phyloP scores from a whole-genome alignment of 2,329 filamentous ascomycete species.

The Fusarium incarnatum region DNA sequence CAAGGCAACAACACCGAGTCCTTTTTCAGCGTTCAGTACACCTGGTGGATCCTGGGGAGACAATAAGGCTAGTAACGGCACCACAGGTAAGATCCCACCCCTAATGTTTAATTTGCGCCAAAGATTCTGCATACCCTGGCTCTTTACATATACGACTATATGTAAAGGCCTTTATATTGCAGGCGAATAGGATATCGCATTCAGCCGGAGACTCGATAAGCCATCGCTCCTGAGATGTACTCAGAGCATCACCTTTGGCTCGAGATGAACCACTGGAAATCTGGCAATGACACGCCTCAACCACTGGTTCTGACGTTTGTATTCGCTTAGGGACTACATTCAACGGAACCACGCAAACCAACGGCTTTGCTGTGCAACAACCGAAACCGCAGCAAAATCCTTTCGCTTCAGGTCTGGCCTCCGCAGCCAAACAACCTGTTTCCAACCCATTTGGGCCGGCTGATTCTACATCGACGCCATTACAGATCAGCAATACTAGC shows the following conservation, averaged over 20 bases:
- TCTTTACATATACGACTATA: conserved; percentile 22
- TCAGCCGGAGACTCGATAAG: conserved; percentile 46
- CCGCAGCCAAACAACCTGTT: conserved; percentile 12
- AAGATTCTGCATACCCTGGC: conserved; percentile 42
- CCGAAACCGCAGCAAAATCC: conserved; percentile 35
- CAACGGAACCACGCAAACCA: conserved; percentile 36
- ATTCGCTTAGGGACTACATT: conserved; percentile 45
- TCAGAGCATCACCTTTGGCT: conserved; percentile 37
- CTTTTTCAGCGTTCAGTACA: conserved; percentile 28
- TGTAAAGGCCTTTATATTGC: conserved; percentile 26
- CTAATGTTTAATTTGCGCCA: conserved; percentile 37
- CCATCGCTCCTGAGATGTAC: conserved; percentile 34
- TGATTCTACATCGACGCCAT: conserved; percentile 8
- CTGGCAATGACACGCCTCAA: conserved; percentile 43
- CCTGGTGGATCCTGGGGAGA: conserved; percentile 15
- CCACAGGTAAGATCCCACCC: conserved; percentile 43
- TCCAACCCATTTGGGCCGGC: conserved; percentile 40
- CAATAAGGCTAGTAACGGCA: conserved; percentile 24
- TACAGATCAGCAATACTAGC: conserved; percentile 12
- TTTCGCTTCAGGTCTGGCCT: conserved; percentile 35
- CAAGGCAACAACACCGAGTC: conserved; percentile 17
- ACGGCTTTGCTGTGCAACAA: conserved; percentile 35
- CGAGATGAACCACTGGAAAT: conserved; percentile 47
- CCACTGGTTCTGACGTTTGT: conserved; percentile 48
- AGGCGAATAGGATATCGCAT: conserved; percentile 42